Conservation (phyloP, 2,329 filamentous ascomycete genomes). For the Huntiella abstrusa region DNA sequence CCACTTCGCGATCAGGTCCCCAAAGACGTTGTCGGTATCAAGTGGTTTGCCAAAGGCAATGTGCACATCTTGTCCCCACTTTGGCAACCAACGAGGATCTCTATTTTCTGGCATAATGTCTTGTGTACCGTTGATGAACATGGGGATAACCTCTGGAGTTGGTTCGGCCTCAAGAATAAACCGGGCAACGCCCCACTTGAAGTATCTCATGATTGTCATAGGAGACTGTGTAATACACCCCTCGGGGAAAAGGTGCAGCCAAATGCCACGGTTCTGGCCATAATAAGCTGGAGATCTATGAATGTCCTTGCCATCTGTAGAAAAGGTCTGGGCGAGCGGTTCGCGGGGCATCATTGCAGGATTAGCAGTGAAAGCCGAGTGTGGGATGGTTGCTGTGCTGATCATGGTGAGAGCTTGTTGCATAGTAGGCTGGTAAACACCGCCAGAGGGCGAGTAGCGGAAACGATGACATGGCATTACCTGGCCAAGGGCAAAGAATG, state of each 20-base stretch:
- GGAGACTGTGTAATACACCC: slow-evolving; percentile 82
- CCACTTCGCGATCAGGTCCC: slow-evolving; percentile 60
- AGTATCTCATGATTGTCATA: slow-evolving; percentile 69
- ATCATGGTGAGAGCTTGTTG: slow-evolving; percentile 70
- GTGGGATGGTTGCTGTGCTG: slow-evolving; percentile 24
- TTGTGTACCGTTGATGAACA: slow-evolving; percentile 86
- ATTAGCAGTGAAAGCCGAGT: slow-evolving; percentile 7
- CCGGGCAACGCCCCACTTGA: slow-evolving; percentile 91
- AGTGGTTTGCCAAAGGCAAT: slow-evolving; percentile 66
- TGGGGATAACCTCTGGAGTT: slow-evolving; percentile 73
- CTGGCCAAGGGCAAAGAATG: slow-evolving; percentile 80
- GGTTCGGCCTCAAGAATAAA: slow-evolving; percentile 80
- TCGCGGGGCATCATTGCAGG: slow-evolving; percentile 27
- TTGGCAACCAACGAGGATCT: slow-evolving; percentile 66
- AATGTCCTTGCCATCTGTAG: slow-evolving; percentile 45
- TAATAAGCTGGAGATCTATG: slow-evolving; percentile 58
- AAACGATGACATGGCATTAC: slow-evolving; percentile 75
- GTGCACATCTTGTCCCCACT: slow-evolving; percentile 48
- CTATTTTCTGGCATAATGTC: slow-evolving; percentile 74
- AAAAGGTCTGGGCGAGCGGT: slow-evolving; percentile 31
- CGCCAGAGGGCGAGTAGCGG: slow-evolving; percentile 60
- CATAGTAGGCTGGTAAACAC: slow-evolving; percentile 78
- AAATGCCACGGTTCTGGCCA: slow-evolving; percentile 49
- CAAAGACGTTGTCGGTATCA: slow-evolving; percentile 56
- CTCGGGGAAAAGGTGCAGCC: slow-evolving; percentile 94